Conservation (phyloP, 768 basidiomycete genomes). For the Thelephora ganbajun region DNA sequence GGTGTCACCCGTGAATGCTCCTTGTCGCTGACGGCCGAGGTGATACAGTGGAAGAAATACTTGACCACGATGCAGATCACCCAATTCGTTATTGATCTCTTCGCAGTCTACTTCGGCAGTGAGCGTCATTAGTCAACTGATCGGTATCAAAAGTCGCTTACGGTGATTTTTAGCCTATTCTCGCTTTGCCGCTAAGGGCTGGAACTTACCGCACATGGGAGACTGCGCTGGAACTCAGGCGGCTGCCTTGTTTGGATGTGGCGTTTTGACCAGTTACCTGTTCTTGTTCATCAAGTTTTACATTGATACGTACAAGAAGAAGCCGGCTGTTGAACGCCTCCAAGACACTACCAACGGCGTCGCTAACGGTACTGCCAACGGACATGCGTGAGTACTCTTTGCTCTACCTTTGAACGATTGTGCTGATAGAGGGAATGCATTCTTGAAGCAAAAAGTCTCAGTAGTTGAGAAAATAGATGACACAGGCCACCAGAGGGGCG, state of each 20-base stretch:
- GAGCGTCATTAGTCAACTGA: conserved; percentile 22
- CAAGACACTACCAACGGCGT: background rate
- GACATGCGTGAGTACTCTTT: conserved; percentile 16
- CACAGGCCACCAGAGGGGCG: too few relatives aligned
- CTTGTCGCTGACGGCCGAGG: conserved; percentile 1
- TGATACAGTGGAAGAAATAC: conserved; percentile 90
- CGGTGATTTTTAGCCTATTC: conserved; percentile 43
- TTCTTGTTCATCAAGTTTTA: conserved; percentile 95
- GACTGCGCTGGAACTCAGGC: conserved; percentile 83
- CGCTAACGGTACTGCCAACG: conserved; percentile 27
- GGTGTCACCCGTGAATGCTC: background rate
- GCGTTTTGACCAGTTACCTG: conserved; percentile 79
- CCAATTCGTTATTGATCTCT: conserved; percentile 90
- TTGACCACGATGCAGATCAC: conserved; percentile 92
- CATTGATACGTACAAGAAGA: conserved; percentile 69
- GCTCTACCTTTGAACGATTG: too few relatives aligned
- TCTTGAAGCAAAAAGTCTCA: background rate
- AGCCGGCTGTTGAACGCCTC: conserved; percentile 1
- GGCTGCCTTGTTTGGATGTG: conserved; percentile 84
- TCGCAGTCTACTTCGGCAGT: conserved; percentile 92
- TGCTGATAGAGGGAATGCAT: background rate
- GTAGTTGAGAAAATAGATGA: too few relatives aligned
- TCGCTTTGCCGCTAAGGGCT: conserved; percentile 61
- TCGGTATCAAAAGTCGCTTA: background rate
- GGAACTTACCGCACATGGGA: conserved; percentile 55